Base-by-base conservation (phyloP, 2,329 filamentous ascomycete species). In the Fusarium decemcellulare region DNA sequence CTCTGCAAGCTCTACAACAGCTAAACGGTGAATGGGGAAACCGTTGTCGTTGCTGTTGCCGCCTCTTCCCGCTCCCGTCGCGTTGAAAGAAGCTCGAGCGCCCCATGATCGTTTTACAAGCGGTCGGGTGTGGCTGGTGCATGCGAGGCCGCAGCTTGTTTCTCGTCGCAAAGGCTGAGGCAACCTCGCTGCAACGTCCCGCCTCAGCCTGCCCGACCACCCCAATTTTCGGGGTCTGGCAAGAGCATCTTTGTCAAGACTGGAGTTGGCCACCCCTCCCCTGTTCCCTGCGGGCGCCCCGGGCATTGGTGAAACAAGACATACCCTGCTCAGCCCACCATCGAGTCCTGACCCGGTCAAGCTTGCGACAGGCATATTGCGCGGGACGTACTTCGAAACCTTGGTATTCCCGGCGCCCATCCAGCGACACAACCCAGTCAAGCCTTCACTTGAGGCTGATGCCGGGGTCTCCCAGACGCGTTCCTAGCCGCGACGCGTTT, bases 301-400 rank as follows among this genome's bases (percentile, higher is more conserved):
- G 78, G 80, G 78, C 79, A 75, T 74, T 84, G 80, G 82, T 87
- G 85, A 87, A 87, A 87, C 85, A 83, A 77, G 76, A 80, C 72
- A 71, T 78, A 81, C 83, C 84, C 81, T 86, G 83, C 72, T 82
- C 83, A 82, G 82, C 79, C 82, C 77, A 76, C 76, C 65, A 74
- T 70, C 76, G 75, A 80, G 79, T 81, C 80, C 79, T 79, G 77
- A 77, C 80, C 77, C 73, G 77, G 81, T 72, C 79, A 82, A 78
- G 80, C 79, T 82, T 84, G 82, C 81, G 80, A 82, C 80, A 80
- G 77, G 78, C 67, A 60, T 68, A 61, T 63, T 70, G 63, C 59
- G 46, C 57, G 66, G 63, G 54, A 63, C 42, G 48, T 46, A 63
- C 61, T 55, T 71, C 50, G 61, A 58, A 61, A 60, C 50, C 36